Evolutionary conservation across 352 stramenopile genomes (phyloP).

Genomic region (Pythium vanterpoolii): DNA sequence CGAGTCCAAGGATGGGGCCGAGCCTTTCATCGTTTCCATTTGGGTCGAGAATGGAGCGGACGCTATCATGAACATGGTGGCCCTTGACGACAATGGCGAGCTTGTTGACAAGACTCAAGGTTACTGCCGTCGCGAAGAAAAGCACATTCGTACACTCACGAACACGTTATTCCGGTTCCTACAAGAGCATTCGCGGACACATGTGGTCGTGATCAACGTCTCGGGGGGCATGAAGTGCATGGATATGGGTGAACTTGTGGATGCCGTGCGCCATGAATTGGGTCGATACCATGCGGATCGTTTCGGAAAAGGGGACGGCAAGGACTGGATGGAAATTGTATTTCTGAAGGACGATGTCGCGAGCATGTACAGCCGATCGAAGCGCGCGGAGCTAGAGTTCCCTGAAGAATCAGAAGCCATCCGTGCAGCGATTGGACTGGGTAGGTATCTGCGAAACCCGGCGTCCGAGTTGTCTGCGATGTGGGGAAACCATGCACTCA

Average conservation of each 20-base stretch:
- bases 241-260: constrained; percentile 86
- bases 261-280: constrained; percentile 75
- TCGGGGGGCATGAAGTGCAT: constrained; percentile 89
- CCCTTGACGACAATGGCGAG: constrained; percentile 83
- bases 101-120: constrained; percentile 85
- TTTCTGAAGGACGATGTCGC: constrained; percentile 88
- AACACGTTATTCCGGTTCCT: constrained; percentile 81
- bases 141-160: constrained; percentile 69
- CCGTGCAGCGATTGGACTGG: constrained; percentile 73
- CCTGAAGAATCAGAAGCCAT: constrained; percentile 80
- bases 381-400: constrained; percentile 80
- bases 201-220: constrained; percentile 88
- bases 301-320: constrained; percentile 71
- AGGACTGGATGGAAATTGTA: constrained; percentile 85
- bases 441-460: constrained; percentile 81
- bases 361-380: constrained; percentile 86
- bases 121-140: constrained; percentile 74
- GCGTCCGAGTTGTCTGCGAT: constrained; percentile 82
- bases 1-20: constrained; percentile 67
- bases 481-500: constrained; percentile 79
- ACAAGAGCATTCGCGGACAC: constrained; percentile 72
- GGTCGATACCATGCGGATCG: constrained; percentile 63
- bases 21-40: constrained; percentile 85
- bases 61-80: constrained; percentile 80
- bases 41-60: constrained; percentile 81